Evolutionary conservation across 2,329 filamentous ascomycete species (phyloP).

Genomic region (Penicillium vulpinum): DNA sequence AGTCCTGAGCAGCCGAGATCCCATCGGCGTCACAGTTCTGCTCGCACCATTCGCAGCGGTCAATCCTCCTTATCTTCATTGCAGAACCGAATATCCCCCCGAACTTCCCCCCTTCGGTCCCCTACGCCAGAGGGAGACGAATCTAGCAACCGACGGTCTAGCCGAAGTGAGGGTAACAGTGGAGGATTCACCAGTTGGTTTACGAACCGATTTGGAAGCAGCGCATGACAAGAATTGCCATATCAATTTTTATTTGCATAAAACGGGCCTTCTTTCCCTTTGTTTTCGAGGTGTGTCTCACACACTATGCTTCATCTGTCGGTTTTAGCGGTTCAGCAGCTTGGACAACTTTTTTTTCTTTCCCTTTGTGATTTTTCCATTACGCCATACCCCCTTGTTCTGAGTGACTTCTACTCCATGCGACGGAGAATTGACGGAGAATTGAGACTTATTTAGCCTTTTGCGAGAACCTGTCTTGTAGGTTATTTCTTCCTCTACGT

Average conservation of each 20-base stretch:
- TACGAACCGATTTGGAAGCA: constrained; percentile 23
- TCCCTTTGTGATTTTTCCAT: background rate
- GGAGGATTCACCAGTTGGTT: constrained; percentile 32
- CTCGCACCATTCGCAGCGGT: constrained; percentile 10
- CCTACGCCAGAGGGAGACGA: constrained; percentile 11
- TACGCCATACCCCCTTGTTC: constrained; percentile 3
- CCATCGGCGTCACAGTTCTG: constrained; percentile 11
- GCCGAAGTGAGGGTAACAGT: constrained; percentile 12
- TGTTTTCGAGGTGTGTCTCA: background rate
- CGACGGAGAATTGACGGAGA: background rate
- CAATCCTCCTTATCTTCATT: constrained; percentile 23
- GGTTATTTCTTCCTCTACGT: too few species aligned
- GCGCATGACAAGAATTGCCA: constrained; percentile 1
- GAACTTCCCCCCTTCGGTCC: constrained; percentile 2
- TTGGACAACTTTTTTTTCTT: background rate
- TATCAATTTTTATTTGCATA: constrained; percentile 7
- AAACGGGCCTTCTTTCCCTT: background rate
- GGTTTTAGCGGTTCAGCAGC: constrained; percentile 4
- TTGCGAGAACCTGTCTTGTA: background rate
- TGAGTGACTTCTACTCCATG: background rate
- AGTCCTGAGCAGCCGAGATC: constrained; percentile 15
- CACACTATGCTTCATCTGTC: background rate
- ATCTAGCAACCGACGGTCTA: constrained; percentile 14
- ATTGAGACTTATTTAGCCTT: background rate
- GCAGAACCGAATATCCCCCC: background rate